Conservation (phyloP, 225 moss, liverwort and hornwort species). For the Neckera pumila region DNA sequence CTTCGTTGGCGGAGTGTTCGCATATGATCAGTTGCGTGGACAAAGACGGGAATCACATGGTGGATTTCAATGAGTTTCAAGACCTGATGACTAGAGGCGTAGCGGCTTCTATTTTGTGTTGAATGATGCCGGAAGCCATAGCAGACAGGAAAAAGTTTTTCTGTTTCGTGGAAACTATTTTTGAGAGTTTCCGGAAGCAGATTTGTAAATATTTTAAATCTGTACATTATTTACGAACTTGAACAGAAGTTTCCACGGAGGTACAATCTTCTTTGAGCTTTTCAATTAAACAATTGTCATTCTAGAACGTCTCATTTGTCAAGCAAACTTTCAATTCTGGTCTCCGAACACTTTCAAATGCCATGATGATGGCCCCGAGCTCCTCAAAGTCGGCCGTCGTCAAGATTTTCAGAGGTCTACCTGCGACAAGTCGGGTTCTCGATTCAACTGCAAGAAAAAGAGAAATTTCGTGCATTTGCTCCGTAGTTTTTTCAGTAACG, state of each 20-base stretch:
- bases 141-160: not conserved
- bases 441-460: not conserved
- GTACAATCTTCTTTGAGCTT: not conserved
- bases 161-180: not conserved
- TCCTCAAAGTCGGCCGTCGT: not conserved
- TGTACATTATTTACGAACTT: not conserved
- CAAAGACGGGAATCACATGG: constrained; percentile 25
- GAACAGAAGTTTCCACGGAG: not conserved
- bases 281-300: not conserved
- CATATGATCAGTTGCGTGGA: constrained; percentile 39
- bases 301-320: not conserved
- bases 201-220: not conserved
- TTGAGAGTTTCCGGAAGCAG: not conserved
- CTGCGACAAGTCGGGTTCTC: not conserved
- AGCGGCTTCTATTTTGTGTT: not conserved
- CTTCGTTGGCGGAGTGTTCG: constrained; percentile 34
- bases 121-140: not conserved
- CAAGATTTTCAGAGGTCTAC: not conserved
- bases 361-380: not conserved
- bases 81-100: constrained; percentile 9
- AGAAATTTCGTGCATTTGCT: not conserved
- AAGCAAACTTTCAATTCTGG: not conserved
- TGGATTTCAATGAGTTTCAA: constrained; percentile 29
- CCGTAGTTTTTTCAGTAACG: not conserved
- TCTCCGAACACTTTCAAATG: not conserved